Evolutionary conservation across 768 basidiomycete species (phyloP).

Genomic region (Podaxis sp.): DNA sequence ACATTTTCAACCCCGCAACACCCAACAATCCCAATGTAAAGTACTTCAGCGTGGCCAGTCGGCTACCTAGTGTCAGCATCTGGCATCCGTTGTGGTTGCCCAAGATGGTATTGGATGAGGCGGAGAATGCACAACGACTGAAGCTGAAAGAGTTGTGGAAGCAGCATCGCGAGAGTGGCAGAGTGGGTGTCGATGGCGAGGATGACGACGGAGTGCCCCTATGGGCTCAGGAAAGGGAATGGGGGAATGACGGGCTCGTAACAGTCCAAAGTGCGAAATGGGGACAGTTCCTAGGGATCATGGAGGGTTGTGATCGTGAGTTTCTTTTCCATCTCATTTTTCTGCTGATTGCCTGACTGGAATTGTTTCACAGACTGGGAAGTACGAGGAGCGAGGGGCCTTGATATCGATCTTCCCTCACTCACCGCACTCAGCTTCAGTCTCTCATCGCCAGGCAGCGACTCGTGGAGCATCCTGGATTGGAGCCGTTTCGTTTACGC

Average conservation of each 20-base stretch:
- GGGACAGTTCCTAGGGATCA: constrained; percentile 91
- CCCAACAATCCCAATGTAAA: constrained; percentile 81
- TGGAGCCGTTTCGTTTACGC: constrained; percentile 63
- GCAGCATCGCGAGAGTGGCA: constrained; percentile 24
- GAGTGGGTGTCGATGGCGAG: constrained; percentile 9
- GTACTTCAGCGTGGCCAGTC: constrained; percentile 90
- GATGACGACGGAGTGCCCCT: constrained; percentile 28
- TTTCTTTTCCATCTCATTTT: constrained; percentile 3
- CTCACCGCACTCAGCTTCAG: constrained; percentile 45
- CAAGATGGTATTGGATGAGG: constrained; percentile 89
- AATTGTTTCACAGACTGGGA: constrained; percentile 69
- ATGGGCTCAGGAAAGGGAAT: constrained; percentile 53
- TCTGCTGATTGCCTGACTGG: not conserved
- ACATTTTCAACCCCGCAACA: constrained; percentile 79
- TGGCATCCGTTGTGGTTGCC: constrained; percentile 98
- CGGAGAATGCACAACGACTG: constrained; percentile 61
- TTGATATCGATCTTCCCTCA: constrained; percentile 63
- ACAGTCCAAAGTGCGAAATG: constrained; percentile 90
- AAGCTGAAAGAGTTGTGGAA: constrained; percentile 40
- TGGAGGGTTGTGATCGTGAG: constrained; percentile 85
- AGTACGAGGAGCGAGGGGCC: constrained; percentile 83
- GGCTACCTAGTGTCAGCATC: constrained; percentile 62
- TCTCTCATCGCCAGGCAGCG: constrained; percentile 21
- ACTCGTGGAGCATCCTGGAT: constrained; percentile 53
- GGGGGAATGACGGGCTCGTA: constrained; percentile 93